Evolutionary conservation across 768 basidiomycete species (phyloP).

Genomic region (Panaeolus cyanescens): DNA sequence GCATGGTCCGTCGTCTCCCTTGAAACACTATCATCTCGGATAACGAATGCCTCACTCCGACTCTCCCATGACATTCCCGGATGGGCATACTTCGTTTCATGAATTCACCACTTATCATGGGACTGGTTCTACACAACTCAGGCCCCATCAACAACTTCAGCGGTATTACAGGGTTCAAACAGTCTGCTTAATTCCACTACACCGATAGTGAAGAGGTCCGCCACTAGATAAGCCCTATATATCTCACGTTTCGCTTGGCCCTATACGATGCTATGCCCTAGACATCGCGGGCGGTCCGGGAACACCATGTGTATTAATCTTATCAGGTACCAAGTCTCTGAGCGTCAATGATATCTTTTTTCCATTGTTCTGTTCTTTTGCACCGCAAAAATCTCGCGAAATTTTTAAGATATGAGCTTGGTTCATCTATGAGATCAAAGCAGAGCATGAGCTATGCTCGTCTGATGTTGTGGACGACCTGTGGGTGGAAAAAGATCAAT

Average conservation of each 20-base stretch:
- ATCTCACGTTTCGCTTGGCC: neutral
- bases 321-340: neutral
- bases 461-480: too few relatives aligned
- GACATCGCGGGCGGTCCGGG: neutral
- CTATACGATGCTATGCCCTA: neutral
- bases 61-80: neutral
- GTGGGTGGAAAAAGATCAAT: too few relatives aligned
- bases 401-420: too few relatives aligned
- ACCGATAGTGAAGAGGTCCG: neutral
- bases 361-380: neutral
- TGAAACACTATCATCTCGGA: neutral
- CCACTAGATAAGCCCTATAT: neutral
- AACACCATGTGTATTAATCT: neutral
- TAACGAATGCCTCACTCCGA: neutral
- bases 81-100: neutral
- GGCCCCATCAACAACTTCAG: slow-evolving; percentile 41
- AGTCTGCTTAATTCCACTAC: slow-evolving; percentile 5
- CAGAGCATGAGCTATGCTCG: too few relatives aligned
- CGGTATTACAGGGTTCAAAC: slow-evolving; percentile 33
- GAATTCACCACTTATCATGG: neutral
- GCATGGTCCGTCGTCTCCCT: neutral
- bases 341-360: neutral
- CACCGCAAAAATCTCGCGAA: too few relatives aligned
- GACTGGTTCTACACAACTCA: neutral
- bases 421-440: too few relatives aligned